phyloP scores from a whole-genome alignment of 352 stramenopile genomes.

The Phytopythium oedochilum region DNA sequence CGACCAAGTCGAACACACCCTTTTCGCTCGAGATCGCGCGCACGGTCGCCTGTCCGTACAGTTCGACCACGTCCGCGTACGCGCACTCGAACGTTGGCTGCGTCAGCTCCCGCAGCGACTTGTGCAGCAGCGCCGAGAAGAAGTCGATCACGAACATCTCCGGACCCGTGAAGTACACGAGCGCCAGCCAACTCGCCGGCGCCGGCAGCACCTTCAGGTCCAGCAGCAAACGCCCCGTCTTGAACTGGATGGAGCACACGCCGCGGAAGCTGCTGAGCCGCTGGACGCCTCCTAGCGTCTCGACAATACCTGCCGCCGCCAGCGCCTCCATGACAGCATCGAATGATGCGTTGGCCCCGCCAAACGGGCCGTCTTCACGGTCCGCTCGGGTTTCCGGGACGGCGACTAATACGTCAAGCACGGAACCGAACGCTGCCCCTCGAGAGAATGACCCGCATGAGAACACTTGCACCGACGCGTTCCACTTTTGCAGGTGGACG shows the following conservation, averaged over 20 bases:
- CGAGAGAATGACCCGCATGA: slow-evolving; percentile 69
- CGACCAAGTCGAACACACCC: slow-evolving; percentile 49
- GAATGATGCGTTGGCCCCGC: slow-evolving; percentile 4
- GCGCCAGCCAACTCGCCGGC: slow-evolving; percentile 58
- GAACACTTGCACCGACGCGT: slow-evolving; percentile 47
- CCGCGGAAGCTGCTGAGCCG: slow-evolving; percentile 15
- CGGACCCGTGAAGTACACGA: slow-evolving; percentile 75
- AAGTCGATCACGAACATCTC: slow-evolving; percentile 47
- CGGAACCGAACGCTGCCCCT: slow-evolving; percentile 60
- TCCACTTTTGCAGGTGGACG: slow-evolving; percentile 56
- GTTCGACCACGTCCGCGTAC: slow-evolving; percentile 26
- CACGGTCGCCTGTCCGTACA: slow-evolving; percentile 26
- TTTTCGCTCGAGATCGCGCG: slow-evolving; percentile 47
- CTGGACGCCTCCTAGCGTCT: slow-evolving; percentile 3
- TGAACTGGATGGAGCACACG: slow-evolving; percentile 59
- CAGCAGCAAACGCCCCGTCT: slow-evolving; percentile 41
- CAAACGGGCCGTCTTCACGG: not conserved
- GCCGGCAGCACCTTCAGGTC: slow-evolving; percentile 65
- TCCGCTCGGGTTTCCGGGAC: slow-evolving; percentile 10
- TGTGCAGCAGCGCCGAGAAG: slow-evolving; percentile 34
- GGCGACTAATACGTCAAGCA: slow-evolving; percentile 63
- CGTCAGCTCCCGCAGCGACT: slow-evolving; percentile 34
- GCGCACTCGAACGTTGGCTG: slow-evolving; percentile 56
- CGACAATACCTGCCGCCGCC: slow-evolving; percentile 28
- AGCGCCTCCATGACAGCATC: slow-evolving; percentile 38